Conservation (phyloP, 768 basidiomycete genomes). For the Termitomyces eurrhizus region DNA sequence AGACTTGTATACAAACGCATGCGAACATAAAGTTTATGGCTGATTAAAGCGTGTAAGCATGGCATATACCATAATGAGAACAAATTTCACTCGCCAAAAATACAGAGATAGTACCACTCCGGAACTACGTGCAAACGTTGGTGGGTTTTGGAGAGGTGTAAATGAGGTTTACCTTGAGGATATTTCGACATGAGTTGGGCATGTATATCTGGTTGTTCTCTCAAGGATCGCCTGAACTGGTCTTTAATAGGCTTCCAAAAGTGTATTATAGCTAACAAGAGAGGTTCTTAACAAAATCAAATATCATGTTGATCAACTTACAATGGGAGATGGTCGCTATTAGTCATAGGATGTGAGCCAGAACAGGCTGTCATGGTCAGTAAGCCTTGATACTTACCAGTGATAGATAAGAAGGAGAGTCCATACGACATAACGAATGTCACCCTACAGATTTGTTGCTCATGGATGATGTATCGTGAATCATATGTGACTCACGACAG, state of each 20-base stretch:
- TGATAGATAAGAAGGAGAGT: constrained; percentile 60
- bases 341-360: background rate
- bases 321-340: constrained; percentile 45
- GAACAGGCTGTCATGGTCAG: background rate
- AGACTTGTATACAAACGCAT: constrained; percentile 55
- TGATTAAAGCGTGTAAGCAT: constrained; percentile 13
- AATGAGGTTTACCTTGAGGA: constrained; percentile 31
- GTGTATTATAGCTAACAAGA: constrained; percentile 37
- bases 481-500: constrained; percentile 31
- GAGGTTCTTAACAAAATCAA: background rate
- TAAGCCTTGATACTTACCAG: constrained; percentile 30
- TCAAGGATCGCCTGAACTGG: constrained; percentile 46
- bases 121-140: constrained; percentile 36
- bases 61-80: background rate
- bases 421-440: constrained; percentile 57
- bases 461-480: background rate
- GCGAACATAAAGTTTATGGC: constrained; percentile 58
- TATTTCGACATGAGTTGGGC: constrained; percentile 56
- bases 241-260: constrained; percentile 56
- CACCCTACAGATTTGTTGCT: constrained; percentile 28
- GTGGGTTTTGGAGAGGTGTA: background rate
- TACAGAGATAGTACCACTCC: constrained; percentile 58
- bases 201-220: constrained; percentile 59
- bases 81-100: constrained; percentile 32
- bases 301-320: constrained; percentile 10